phyloP scores from a whole-genome alignment of 2,329 filamentous ascomycete species.

The Fusarium buharicum region DNA sequence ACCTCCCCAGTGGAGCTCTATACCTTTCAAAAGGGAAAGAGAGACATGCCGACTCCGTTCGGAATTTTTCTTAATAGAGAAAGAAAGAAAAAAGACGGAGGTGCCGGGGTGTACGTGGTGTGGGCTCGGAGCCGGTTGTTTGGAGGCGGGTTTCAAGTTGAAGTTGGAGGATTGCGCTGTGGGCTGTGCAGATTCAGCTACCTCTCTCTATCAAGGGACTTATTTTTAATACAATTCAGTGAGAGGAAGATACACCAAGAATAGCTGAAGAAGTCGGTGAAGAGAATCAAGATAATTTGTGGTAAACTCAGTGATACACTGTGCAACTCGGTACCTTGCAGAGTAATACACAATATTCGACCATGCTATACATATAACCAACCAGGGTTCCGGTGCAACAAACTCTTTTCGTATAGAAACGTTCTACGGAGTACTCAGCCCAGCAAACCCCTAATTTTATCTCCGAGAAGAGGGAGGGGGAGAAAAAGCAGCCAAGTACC shows the following conservation, averaged over 20 bases:
- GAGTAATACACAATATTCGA: conserved; percentile 21
- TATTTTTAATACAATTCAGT: not conserved
- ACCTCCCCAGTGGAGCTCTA: conserved; percentile 6
- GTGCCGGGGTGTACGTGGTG: conserved; percentile 12
- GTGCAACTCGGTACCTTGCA: conserved; percentile 35
- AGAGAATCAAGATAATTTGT: not conserved
- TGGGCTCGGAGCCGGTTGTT: conserved; percentile 16
- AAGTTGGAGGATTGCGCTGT: not conserved
- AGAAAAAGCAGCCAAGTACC: too few relatives aligned
- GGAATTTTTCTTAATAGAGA: not conserved
- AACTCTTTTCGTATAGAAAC: conserved; percentile 24
- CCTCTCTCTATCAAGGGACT: too few relatives aligned
- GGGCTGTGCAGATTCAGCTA: too few relatives aligned
- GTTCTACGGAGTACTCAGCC: conserved; percentile 10
- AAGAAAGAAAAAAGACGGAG: conserved; percentile 9
- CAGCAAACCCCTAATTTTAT: not conserved
- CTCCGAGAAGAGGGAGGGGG: not conserved
- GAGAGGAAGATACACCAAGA: conserved; percentile 41
- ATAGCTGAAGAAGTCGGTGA: conserved; percentile 30
- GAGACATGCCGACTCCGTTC: conserved; percentile 16
- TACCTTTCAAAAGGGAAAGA: not conserved
- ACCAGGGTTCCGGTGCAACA: not conserved
- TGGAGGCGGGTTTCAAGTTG: conserved; percentile 36
- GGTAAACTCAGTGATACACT: conserved; percentile 2
- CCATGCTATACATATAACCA: conserved; percentile 17